A percentile compares a stretch with the other conserved stretches of the same genome.
Evolutionary conservation across 164 flowering plant genomes (phyloP).

Genomic region (Aristolochia fimbriata): DNA sequence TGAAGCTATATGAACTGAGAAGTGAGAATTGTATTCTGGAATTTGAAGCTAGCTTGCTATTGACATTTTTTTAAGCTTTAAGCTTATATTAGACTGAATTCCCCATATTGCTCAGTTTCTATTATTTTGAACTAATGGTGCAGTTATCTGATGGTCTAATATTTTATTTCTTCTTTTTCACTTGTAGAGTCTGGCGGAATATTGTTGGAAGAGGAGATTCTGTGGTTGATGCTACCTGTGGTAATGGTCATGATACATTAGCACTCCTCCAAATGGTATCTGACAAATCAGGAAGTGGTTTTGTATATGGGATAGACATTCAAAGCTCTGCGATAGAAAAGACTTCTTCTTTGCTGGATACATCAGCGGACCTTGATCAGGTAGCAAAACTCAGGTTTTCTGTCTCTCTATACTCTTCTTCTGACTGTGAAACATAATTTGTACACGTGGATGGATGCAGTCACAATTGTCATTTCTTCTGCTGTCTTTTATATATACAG

Average conservation of each 20-base stretch:
- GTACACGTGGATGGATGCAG: too few relatives aligned
- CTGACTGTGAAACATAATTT: too few relatives aligned
- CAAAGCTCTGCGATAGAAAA: conserved; percentile 63
- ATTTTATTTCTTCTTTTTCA: too few relatives aligned
- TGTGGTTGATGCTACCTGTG: conserved; percentile 95
- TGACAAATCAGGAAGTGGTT: conserved; percentile 44
- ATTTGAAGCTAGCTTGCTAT: too few relatives aligned
- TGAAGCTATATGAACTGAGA: too few relatives aligned
- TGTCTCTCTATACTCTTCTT: too few relatives aligned
- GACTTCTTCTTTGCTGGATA: conserved; percentile 55
- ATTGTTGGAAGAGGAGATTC: conserved; percentile 63
- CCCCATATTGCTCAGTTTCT: too few relatives aligned
- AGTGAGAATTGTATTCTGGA: too few relatives aligned
- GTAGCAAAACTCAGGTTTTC: conserved; percentile 19
- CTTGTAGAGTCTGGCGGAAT: conserved; percentile 61
- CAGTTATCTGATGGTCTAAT: too few relatives aligned
- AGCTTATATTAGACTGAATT: too few relatives aligned
- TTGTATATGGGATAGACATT: conserved; percentile 78
- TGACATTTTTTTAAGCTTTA: too few relatives aligned
- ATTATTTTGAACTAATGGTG: too few relatives aligned
- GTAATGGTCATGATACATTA: conserved; percentile 87
- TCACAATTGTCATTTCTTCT: neutral
- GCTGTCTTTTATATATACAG: neutral
- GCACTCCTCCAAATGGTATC: conserved; percentile 65
- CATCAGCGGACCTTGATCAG: conserved; percentile 31